A percentile compares a stretch with the other conserved stretches of the same genome.
phyloP scores from a whole-genome alignment of 2,329 filamentous ascomycete genomes.

The Myriosclerotinia scirpicola region DNA sequence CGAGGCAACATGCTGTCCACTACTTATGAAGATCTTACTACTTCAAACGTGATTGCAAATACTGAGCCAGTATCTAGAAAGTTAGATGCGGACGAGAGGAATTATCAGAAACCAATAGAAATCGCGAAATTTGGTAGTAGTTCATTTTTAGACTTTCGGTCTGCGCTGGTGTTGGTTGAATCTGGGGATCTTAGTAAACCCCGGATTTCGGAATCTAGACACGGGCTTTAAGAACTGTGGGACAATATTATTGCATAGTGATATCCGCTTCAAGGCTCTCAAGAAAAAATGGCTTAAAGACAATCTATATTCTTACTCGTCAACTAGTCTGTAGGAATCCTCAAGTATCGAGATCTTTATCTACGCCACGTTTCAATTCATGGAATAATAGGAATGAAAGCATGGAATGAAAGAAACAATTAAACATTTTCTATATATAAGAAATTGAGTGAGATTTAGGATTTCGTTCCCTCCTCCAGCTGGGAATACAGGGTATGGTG shows the following conservation, averaged over 20 bases:
- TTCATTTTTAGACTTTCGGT: too few species aligned
- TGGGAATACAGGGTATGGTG: neutral
- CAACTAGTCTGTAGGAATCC: neutral
- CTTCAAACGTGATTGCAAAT: neutral
- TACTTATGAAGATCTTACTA: neutral
- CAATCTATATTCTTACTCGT: neutral
- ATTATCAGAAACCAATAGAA: neutral
- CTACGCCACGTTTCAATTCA: neutral
- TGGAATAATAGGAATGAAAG: neutral
- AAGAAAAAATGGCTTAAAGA: neutral
- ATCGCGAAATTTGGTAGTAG: neutral
- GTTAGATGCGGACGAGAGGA: neutral
- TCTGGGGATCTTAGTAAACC: neutral
- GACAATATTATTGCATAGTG: neutral
- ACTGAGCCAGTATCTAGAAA: neutral
- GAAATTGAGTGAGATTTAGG: conserved; percentile 5
- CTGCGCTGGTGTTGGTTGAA: neutral
- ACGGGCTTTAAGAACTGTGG: neutral
- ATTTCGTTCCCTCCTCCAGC: neutral
- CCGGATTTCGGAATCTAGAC: neutral
- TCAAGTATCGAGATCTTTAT: neutral
- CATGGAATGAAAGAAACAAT: neutral
- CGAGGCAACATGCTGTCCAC: neutral
- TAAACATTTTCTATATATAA: conserved; percentile 20
- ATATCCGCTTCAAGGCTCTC: neutral